Evolutionary conservation across 495 filamentous ascomycete genomes (phyloP), one percentile per base, ranked within the genome.

Genomic region (Penicillium nucicola): DNA sequence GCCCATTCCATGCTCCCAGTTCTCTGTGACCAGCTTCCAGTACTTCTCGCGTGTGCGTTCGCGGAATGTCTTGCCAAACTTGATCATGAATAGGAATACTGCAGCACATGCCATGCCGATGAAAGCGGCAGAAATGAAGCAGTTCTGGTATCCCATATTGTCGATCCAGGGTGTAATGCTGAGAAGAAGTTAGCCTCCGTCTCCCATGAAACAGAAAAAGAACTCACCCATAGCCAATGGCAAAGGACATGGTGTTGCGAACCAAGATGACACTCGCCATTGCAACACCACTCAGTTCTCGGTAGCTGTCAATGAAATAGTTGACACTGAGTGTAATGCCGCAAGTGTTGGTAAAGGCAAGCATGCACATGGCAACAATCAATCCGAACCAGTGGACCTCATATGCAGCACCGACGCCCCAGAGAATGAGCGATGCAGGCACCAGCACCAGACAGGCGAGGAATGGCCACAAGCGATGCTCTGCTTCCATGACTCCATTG

Each of bases 321-420:
- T 78, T 77, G 20, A 86, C 76, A 36, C 76, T 80, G 13, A 85
- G 65, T 4, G 81, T 81, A 19, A 86, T 53, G 2, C 81, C 82
- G 49, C 80, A 71, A 13, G 77, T 77, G 50, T 81, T 85, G 15
- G 76, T 76, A 45, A 80, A 69, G 0, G 80, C 81, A 0, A 84
- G 71, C 13, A 80, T 57, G 42, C 78, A 78, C 81, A 84, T 84
- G 1, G 81, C 83, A 22, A 86, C 76, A 1, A 85, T 66, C 4
- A 83, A 68, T 3, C 83, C 84, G 44, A 84, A 82, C 80, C 81
- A 83, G 43, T 82, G 80, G 4, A 84, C 63, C 6, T 72, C 56
- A 40, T 82, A 78, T 0, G 83, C 83, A 7, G 83, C 81, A 10
- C 84, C 84, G 5, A 87, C 81, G n/a, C 85, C 84, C 83, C 83